Evolutionary conservation across 148 eudicot species (phyloP), one percentile per base, ranked within the genome.

Genomic region (Cornus florida): DNA sequence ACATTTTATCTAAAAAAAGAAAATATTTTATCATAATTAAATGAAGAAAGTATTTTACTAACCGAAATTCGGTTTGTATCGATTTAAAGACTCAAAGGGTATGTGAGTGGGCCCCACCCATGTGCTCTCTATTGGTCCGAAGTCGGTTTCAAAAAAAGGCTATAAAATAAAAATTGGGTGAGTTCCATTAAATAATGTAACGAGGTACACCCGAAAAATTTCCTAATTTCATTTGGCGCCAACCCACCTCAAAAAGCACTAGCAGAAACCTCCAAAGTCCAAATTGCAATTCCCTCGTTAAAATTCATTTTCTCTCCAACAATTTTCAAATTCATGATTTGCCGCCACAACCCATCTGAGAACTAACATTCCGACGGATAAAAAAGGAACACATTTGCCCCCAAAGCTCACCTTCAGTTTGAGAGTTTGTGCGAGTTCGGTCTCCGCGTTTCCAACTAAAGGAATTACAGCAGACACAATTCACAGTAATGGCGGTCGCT

Each of bases 401-500:
- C 19, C 12, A 46, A 76, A 46, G 16, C 65, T 6, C 66, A 17
- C 66, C 10, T n/a, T 43, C 43, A 16, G 22, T 68, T 10, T 14
- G 28, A 35, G 4, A 2, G 38, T 35, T 35, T 35, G 38, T 2
- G 38, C 5, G 8, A 10, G 22, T 41, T 66, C 6, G 24, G 53
- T 69, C n/a, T 69, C 7, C 13, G 3, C 20, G 4, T 43, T 4
- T 64, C 14, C 19, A 24, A 28, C 8, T 56, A 16, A 35, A 24
- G 23, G 32, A 62, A 43, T 35, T 43, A 56, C 20, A 41, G 10
- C 43, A 11, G 19, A 22, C 11, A 50, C 77, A 64, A 59, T 20
- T 32, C 48, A 56, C 72, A 67, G 48, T 19, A 10, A 79, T 72
- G 76, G 82, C 82, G 32, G 76, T 79, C 4, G 68, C 72, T 67